phyloP scores from a whole-genome alignment of 768 basidiomycete genomes.

The Amylocystis lapponica region DNA sequence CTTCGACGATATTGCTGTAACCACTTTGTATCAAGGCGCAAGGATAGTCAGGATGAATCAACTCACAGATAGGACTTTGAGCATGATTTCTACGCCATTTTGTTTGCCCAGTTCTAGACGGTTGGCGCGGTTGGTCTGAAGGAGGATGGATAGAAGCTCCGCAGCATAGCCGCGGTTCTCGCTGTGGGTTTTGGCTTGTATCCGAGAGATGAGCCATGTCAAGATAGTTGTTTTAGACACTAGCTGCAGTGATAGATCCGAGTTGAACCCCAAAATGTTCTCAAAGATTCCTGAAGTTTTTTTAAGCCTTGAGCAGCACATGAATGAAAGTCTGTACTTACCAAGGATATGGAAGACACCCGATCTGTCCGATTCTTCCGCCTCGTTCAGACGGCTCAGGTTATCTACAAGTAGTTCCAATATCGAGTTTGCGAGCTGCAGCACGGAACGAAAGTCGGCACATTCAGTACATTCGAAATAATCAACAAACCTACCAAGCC shows the following conservation, averaged over 20 bases:
- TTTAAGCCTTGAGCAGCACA: no score
- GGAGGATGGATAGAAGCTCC: conserved; percentile 85
- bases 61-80: conserved; percentile 80
- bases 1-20: conserved; percentile 78
- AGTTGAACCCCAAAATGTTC: conserved; percentile 84
- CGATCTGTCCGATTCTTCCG: conserved; percentile 84
- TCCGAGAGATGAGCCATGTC: conserved; percentile 72
- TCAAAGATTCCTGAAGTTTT: conserved; percentile 75
- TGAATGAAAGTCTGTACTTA: conserved; percentile 22
- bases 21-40: background rate
- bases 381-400: conserved; percentile 80
- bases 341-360: conserved; percentile 94
- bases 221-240: conserved; percentile 72
- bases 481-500: conserved; percentile 52
- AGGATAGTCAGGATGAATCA: conserved; percentile 8
- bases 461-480: conserved; percentile 3
- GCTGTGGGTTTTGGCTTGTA: conserved; percentile 68
- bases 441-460: background rate
- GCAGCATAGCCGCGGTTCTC: conserved; percentile 93
- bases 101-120: conserved; percentile 61
- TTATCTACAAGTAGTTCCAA: conserved; percentile 90
- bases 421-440: conserved; percentile 75
- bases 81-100: conserved; percentile 71
- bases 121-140: conserved; percentile 70
- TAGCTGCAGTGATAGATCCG: conserved; percentile 63